Evolutionary conservation across 352 stramenopile genomes (phyloP), one percentile per base, ranked within the genome.

Genomic region (Phytopythium chamaehyphon): DNA sequence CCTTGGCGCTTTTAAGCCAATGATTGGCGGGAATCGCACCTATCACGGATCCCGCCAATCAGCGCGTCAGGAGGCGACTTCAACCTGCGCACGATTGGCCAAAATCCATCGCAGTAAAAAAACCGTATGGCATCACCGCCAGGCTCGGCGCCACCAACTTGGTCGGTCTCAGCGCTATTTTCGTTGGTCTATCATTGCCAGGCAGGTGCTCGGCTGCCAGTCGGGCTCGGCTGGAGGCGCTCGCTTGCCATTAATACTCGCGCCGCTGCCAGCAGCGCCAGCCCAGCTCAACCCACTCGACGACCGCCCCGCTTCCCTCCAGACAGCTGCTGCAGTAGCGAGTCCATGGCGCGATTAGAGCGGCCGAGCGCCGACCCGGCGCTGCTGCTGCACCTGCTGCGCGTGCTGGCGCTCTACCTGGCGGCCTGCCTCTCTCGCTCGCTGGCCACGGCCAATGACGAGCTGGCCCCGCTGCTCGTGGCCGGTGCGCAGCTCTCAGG

Each of bases 331-430:
- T n/a, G n/a, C n/a, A n/a, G n/a, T n/a, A n/a, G n/a, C n/a, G n/a
- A n/a, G n/a, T n/a, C 28, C 33, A 21, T 19, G n/a, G 16, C 2
- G 23, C n/a, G n/a, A 26, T 31, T 16, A 19, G 31, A n/a, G 31
- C 19, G 33, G 18, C 37, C 37, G 42, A 55, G 44, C 9, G 47
- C 49, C 14, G 65, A 75, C 35, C 28, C 28, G 28, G 63, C 58
- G 42, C 44, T 86, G 37, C 51, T 86, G 53, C 64, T 88, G 26
- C 74, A 88, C 46, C 60, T 88, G 35, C 69, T 88, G 48, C 74
- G 75, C 57, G 76, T 78, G 21, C 62, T 88, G 51, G 65, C 75
- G 14, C 53, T 88, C 37, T 85, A 83, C 46, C 54, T 88, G 50
- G 84, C 80, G 48, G 70, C 80, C 24, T 64, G 71, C 37, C 57